phyloP scores from a whole-genome alignment of 2,329 filamentous ascomycete genomes.

The Arthrobotrys sphaeroides region DNA sequence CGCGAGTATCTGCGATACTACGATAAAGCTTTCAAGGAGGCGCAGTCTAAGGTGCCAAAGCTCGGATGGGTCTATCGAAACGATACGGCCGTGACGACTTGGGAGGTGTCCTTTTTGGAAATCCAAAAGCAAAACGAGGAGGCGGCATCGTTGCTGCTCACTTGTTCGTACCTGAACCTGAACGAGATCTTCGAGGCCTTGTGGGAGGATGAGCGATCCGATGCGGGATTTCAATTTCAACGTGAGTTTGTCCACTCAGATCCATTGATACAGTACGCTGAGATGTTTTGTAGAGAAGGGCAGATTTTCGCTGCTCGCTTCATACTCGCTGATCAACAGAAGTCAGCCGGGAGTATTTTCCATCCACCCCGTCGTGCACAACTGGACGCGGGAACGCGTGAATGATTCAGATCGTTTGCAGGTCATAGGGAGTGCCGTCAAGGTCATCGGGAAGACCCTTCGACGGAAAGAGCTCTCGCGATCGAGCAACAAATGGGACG shows the following conservation, averaged over 20 bases:
- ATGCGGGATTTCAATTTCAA: background rate
- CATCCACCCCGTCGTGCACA: constrained; percentile 53
- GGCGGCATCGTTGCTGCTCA: constrained; percentile 52
- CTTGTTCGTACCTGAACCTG: constrained; percentile 52
- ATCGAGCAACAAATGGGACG: background rate
- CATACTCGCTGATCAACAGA: constrained; percentile 20
- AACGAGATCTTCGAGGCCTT: constrained; percentile 52
- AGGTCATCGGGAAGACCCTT: background rate
- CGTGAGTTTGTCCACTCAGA: constrained; percentile 1
- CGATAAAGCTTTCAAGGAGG: no score
- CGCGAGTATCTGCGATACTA: no score
- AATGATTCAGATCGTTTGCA: background rate
- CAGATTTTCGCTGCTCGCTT: constrained; percentile 14
- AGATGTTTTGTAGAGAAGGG: background rate
- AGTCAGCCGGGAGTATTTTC: constrained; percentile 2
- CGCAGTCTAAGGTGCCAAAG: no score
- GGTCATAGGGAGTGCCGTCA: background rate
- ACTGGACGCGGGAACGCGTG: constrained; percentile 48
- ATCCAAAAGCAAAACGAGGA: constrained; percentile 36
- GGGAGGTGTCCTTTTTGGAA: constrained; percentile 52
- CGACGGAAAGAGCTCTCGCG: background rate
- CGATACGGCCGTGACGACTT: constrained; percentile 45
- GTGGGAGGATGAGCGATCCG: constrained; percentile 8
- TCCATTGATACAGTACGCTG: background rate
- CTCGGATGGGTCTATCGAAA: constrained; percentile 19